Percentiles rank a stretch among this genome's conserved stretches.
These are phyloP conservation scores for Eucalyptus camaldulensis DNA, from an alignment of 345 rosid genomes.

Conservation along the genomic window DNA sequence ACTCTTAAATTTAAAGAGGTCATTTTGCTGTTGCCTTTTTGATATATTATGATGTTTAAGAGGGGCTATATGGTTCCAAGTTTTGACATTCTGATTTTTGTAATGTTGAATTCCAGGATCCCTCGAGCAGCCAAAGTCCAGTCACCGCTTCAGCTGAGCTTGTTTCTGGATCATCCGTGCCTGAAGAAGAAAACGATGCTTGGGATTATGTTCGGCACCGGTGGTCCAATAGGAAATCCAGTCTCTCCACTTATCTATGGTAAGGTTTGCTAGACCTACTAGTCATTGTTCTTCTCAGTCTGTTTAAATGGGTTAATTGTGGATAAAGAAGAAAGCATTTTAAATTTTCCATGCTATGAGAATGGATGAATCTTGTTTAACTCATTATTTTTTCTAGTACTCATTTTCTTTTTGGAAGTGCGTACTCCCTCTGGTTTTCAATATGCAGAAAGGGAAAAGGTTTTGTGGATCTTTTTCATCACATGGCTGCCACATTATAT, in stretches of 20 bases:
- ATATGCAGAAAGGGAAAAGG: not conserved
- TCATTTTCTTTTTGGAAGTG: not conserved
- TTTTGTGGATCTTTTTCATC: not conserved
- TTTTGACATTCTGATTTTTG: not conserved
- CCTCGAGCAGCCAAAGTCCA: constrained; percentile 1
- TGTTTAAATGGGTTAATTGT: not conserved
- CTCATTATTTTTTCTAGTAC: not conserved
- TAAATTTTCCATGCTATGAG: not conserved
- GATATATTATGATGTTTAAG: not conserved
- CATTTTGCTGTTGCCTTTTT: not conserved
- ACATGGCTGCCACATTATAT: not conserved
- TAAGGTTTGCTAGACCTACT: not conserved
- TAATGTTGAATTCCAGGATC: constrained; percentile 10
- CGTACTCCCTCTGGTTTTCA: not conserved
- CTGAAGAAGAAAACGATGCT: constrained; percentile 23
- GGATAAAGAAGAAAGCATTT: not conserved
- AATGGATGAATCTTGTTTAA: not conserved
- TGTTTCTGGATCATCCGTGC: not conserved
- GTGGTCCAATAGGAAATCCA: constrained; percentile 44
- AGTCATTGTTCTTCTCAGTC: not conserved
- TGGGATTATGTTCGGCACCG: constrained; percentile 39
- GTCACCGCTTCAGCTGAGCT: constrained; percentile 3
- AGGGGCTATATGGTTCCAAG: not conserved
- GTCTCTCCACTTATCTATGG: constrained; percentile 59
- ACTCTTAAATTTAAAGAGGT: constrained; percentile 31